A percentile compares a stretch with the other conserved stretches of the same genome.
Conservation (phyloP, 31 red algal species). For the Endocladia muricata region DNA sequence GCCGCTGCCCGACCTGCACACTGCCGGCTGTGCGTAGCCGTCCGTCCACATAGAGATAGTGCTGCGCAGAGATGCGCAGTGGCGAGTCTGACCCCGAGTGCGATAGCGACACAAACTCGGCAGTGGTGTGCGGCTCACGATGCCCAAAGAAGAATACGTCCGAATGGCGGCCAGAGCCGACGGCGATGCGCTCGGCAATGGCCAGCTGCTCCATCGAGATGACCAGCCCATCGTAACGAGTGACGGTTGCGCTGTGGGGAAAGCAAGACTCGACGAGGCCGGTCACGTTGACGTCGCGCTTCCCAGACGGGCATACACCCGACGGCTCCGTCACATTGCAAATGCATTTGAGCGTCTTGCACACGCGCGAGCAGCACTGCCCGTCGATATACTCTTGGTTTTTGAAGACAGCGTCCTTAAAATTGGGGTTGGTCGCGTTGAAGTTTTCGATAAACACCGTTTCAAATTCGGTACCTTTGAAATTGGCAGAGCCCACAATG, state of each 20-base stretch:
- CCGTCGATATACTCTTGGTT: slow-evolving; percentile 44
- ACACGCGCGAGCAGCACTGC: slow-evolving; percentile 17
- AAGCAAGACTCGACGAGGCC: slow-evolving; percentile 44
- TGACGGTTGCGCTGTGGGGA: slow-evolving; percentile 52
- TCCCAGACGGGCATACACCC: slow-evolving; percentile 12
- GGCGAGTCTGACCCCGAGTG: slow-evolving; percentile 18
- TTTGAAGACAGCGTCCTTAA: slow-evolving; percentile 12
- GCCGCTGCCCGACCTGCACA: slow-evolving; percentile 32
- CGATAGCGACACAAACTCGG: slow-evolving; percentile 40
- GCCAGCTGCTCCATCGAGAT: slow-evolving; percentile 50
- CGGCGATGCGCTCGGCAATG: slow-evolving; percentile 34
- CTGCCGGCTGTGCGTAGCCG: slow-evolving; percentile 46
- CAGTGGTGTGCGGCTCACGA: slow-evolving; percentile 6
- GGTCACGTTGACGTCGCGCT: slow-evolving; percentile 1
- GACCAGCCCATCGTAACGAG: slow-evolving; percentile 19
- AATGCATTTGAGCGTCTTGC: slow-evolving; percentile 13
- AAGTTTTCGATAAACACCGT: slow-evolving; percentile 31
- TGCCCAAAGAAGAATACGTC: slow-evolving; percentile 72
- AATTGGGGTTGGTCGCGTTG: slow-evolving; percentile 8
- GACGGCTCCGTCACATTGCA: slow-evolving; percentile 35
- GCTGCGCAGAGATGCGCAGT: slow-evolving; percentile 43
- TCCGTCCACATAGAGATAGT: slow-evolving; percentile 79
- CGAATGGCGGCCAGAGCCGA: slow-evolving; percentile 58
- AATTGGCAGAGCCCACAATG: slow-evolving; percentile 1
- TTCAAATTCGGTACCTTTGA: background rate